Percentiles rank a stretch among this genome's conserved stretches.
These are phyloP conservation scores for Passiflora organensis DNA, from an alignment of 345 rosid genomes.

Conservation along the genomic window DNA sequence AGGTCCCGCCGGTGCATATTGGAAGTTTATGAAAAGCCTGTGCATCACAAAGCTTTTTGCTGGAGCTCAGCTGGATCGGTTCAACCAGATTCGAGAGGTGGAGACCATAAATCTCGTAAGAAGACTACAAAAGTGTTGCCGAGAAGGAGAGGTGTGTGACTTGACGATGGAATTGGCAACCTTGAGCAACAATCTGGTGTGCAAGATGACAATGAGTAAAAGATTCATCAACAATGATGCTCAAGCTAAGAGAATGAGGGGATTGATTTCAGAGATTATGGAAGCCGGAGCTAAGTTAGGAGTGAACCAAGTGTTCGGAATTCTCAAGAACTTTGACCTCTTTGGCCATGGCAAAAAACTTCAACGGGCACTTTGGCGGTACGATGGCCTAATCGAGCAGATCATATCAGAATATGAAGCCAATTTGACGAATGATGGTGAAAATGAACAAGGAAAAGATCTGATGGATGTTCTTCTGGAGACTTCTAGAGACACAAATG, in stretches of 20 bases:
- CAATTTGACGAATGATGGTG: background rate
- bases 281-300: conserved; percentile 2
- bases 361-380: background rate
- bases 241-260: background rate
- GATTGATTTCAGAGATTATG: background rate
- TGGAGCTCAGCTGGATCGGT: background rate
- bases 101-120: background rate
- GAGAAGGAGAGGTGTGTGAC: background rate
- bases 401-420: conserved; percentile 6
- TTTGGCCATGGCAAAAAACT: conserved; percentile 7
- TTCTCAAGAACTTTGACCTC: conserved; percentile 1
- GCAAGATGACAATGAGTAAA: background rate
- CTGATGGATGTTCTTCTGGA: conserved; percentile 4
- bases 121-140: background rate
- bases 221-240: background rate
- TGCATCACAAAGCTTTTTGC: conserved; percentile 10
- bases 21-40: conserved; percentile 14
- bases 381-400: background rate
- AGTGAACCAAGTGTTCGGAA: background rate
- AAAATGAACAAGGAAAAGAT: background rate
- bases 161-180: background rate
- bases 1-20: background rate
- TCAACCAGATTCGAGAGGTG: background rate
- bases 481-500: background rate
- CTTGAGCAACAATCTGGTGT: conserved; percentile 1